phyloP scores from a whole-genome alignment of 1,284 basidiomycete species.

The Fomitiporia mediterranea region DNA sequence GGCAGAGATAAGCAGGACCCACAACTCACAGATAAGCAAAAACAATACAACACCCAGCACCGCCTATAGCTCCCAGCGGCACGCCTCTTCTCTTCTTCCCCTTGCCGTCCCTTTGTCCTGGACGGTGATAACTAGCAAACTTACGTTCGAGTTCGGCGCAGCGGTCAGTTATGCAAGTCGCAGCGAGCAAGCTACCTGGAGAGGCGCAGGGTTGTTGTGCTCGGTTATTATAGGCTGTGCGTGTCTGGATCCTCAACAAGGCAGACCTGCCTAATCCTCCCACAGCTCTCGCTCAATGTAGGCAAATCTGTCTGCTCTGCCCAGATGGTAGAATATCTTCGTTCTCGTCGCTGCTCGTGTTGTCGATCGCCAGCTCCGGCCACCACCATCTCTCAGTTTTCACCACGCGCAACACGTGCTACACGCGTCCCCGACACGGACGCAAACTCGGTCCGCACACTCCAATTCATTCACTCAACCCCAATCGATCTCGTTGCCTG shows the following conservation, averaged over 20 bases:
- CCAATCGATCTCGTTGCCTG: not conserved
- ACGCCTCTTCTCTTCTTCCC: not conserved
- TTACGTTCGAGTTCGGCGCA: too few species aligned
- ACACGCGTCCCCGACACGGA: not conserved
- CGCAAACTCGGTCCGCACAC: not conserved
- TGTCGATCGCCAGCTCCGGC: too few species aligned
- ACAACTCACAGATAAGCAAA: slow-evolving; percentile 7
- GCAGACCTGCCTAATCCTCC: not conserved
- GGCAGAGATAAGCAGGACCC: slow-evolving; percentile 15
- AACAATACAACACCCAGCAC: too few species aligned
- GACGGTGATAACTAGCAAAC: not conserved
- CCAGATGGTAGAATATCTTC: not conserved
- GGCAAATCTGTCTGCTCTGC: not conserved
- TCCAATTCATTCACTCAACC: not conserved
- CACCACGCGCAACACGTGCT: slow-evolving; percentile 1
- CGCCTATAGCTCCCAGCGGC: not conserved
- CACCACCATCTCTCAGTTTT: too few species aligned
- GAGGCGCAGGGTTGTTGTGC: not conserved
- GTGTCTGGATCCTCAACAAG: not conserved
- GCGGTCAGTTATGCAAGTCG: too few species aligned
- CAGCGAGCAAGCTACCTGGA: not conserved
- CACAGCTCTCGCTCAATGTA: not conserved
- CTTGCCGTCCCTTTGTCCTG: not conserved
- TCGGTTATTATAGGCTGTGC: slow-evolving; percentile 2
- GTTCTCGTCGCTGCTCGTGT: too few species aligned